Evolutionary conservation across 345 rosid species (phyloP), one percentile per base, ranked within the genome.

Genomic region (Geranium rotundifolium): DNA sequence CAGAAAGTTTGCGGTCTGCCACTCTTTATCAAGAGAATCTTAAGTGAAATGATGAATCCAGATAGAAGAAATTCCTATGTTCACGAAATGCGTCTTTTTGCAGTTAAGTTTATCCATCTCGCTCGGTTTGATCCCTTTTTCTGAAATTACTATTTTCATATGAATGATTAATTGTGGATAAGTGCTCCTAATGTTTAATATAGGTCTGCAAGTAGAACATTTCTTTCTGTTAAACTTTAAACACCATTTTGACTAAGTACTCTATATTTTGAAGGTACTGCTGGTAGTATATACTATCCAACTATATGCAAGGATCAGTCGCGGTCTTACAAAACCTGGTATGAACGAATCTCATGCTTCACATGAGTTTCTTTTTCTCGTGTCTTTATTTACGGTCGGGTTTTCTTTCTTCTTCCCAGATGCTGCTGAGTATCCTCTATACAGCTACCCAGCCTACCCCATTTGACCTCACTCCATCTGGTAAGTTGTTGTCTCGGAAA

Each of bases 21-120:
- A 19, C 76, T 82, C 16, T 75, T 85, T 49, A 68, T 88, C 66
- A 91, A 85, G 84, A 86, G 89, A 66, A 69, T 78, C 52, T 76
- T 91, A 55, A 73, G 62, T 55, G 78, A 71, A 37, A 69, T 91
- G 75, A 85, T 91, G 91, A 91, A 91, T 82, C 90, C 97, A 14
- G 95, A 88, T 77, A 61, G 74, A 6, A 76, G 74, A 58, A 70
- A 69, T 49, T 67, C 79, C 13, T 75, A 77, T 69, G 74, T 87
- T 67, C 69, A 71, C n/a, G 90, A 84, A 75, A 81, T 85, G 65
- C 90, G 91, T 64, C 69, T 86, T 67, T 70, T 86, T 73, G 95
- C 89, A 64, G 97, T 86, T 87, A 80, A 77, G 87, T 74, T 65
- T 62, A n/a, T 66, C 64, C 56, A 27, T 17, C 62, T 54, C 9